These are phyloP conservation scores for Echinosophora koreensis DNA, from an alignment of 306 rosid species.

Conservation along the genomic window DNA sequence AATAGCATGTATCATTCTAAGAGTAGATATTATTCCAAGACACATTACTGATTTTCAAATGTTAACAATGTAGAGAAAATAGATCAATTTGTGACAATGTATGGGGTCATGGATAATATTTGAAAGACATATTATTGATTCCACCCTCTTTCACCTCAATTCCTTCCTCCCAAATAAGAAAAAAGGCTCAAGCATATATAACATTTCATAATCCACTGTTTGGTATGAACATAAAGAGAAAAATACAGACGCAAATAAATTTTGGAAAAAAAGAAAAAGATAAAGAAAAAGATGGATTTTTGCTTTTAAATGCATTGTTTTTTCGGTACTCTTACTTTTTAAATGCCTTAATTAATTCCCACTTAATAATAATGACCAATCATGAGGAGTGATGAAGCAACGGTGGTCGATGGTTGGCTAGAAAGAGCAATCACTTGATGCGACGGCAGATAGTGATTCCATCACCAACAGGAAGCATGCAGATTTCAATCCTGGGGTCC, in stretches of 20 bases:
- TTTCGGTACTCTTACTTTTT: not conserved
- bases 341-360: not conserved
- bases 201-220: conserved; percentile 24
- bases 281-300: not conserved
- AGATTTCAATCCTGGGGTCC: conserved; percentile 90
- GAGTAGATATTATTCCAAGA: no score
- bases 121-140: not conserved
- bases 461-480: conserved; percentile 93
- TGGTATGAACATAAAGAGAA: conserved; percentile 18
- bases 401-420: not conserved
- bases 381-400: not conserved
- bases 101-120: not conserved
- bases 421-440: conserved; percentile 47
- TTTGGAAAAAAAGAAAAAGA: not conserved
- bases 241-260: conserved; percentile 27
- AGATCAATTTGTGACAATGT: not conserved
- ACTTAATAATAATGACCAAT: conserved; percentile 10
- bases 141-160: not conserved
- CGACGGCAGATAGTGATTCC: conserved; percentile 93
- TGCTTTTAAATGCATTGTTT: not conserved
- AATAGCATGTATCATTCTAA: no score
- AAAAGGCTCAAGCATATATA: not conserved
- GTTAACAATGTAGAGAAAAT: not conserved
- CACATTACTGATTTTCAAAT: not conserved
- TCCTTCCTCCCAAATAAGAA: not conserved